phyloP scores from a whole-genome alignment of 176 grass and related monocot species.

The Cenchrus fungigraminus region DNA sequence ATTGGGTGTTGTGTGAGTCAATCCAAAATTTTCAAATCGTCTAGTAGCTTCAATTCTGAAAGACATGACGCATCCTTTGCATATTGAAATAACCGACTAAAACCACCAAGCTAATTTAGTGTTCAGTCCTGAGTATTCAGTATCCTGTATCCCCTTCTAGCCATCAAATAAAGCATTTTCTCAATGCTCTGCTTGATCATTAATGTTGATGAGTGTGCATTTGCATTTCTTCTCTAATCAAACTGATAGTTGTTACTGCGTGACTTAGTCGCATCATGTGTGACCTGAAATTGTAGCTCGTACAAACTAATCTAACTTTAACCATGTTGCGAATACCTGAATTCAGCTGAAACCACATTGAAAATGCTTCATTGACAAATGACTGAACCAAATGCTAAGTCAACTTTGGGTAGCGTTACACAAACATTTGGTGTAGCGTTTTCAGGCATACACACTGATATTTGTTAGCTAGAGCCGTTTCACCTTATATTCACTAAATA shows the following conservation, averaged over 20 bases:
- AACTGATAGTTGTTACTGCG: background rate
- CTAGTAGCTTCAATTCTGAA: background rate
- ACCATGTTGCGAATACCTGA: background rate
- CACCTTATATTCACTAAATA: background rate
- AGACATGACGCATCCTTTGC: background rate
- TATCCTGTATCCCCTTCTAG: background rate
- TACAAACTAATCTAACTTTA: background rate
- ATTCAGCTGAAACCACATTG: background rate
- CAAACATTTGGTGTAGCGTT: background rate
- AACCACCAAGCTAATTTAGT: background rate
- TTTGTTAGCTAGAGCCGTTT: background rate
- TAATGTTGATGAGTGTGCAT: background rate
- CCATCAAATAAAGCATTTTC: background rate
- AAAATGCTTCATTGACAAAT: background rate
- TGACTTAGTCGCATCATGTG: background rate
- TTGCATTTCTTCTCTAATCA: background rate
- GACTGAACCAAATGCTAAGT: background rate
- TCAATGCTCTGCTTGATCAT: background rate
- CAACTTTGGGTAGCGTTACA: background rate
- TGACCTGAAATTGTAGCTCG: background rate
- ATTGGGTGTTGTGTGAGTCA: constrained; percentile 1
- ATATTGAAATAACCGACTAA: background rate
- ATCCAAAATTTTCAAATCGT: background rate
- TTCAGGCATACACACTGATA: background rate
- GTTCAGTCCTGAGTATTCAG: background rate